Base-by-base conservation (phyloP, 768 basidiomycete species). In the Serendipita sp. region DNA sequence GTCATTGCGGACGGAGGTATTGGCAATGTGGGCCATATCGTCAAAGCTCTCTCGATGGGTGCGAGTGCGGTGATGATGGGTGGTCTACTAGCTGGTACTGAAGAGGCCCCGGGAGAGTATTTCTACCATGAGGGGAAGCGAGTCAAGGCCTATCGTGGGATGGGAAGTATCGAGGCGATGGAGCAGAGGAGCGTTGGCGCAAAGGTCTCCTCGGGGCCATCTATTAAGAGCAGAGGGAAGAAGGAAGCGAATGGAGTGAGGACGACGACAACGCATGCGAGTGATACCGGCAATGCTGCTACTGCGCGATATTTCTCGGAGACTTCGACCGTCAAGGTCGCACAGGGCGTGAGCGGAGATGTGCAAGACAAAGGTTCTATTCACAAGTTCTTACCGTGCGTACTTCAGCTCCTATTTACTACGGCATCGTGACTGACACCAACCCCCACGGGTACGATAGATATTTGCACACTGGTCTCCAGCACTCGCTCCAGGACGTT, bases 41-140 rank as follows among this genome's bases (percentile, higher is more conserved):
- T 97, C 72, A 99, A 99, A 77, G 96, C 96, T 2, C 78, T 98
- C 53, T 79, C 93, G 0, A 82, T 98, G 13, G 96, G 96, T 62
- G 96, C 95, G 2, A 85, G 87, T 27, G 94, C 92, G 2, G 93
- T 98, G 63, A 98, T 98, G 96, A 97, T 99, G 96, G 96, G 96
- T 50, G 87, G 91, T 6, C 75, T 98, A 55, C 79, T 99, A 31
- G 96, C 96, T 1, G 95, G 95, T 34, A 98, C 96, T 40, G 86
- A 91, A 67, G 95, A 99, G 74, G 91, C 93, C 0, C 96, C 96
- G 0, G 96, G 96, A 69, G 93, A 98, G 76, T 99, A 96, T 78
- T 98, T 96, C 74, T 99, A 95, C 76, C 94, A 98, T 71, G 94
- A 97, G 67, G 96, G 96, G 67, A 96, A 96, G 79, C 87, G 96